These are phyloP conservation scores for Drechslerella stenobrocha DNA, from an alignment of 2,329 filamentous ascomycete genomes.

Conservation along the genomic window DNA sequence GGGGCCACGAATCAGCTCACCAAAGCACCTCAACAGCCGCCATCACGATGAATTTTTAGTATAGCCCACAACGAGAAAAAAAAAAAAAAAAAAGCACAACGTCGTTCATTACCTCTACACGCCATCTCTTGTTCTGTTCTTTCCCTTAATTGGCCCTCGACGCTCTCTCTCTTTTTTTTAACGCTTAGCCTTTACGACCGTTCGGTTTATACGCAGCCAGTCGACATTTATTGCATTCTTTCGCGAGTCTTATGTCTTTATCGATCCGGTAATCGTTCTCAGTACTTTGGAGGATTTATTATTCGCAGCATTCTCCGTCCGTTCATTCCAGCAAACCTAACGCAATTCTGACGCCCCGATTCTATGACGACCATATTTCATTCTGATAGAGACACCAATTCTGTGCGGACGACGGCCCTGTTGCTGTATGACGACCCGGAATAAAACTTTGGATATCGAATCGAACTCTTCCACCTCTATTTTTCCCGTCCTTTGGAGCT, in stretches of 20 bases:
- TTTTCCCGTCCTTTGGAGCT: constrained; percentile 22
- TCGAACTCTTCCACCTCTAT: constrained; percentile 17
- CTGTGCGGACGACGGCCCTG: constrained; percentile 36
- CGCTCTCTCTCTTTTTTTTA: constrained; percentile 15
- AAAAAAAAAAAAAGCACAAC: constrained; percentile 21
- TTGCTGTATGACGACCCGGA: constrained; percentile 38
- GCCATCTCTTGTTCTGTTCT: constrained; percentile 29
- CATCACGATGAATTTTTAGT: constrained; percentile 50
- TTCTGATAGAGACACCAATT: constrained; percentile 42
- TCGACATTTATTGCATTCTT: constrained; percentile 33
- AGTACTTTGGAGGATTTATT: constrained; percentile 36
- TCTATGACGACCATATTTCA: constrained; percentile 42
- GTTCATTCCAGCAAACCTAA: constrained; percentile 48
- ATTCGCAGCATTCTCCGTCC: constrained; percentile 46
- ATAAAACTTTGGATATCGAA: constrained; percentile 36
- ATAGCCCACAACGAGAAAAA: constrained; percentile 4
- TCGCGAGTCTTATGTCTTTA: constrained; percentile 21
- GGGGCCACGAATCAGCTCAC: constrained; percentile 47
- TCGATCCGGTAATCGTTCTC: constrained; percentile 38
- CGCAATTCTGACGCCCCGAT: constrained; percentile 49
- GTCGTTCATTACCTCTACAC: constrained; percentile 42
- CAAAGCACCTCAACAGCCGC: constrained; percentile 49
- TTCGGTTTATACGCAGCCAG: constrained; percentile 25
- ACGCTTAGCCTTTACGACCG: constrained; percentile 16
- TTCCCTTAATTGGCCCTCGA: constrained; percentile 1